These are phyloP conservation scores for Kernera saxatilis DNA, from an alignment of 345 rosid species.

Conservation along the genomic window DNA sequence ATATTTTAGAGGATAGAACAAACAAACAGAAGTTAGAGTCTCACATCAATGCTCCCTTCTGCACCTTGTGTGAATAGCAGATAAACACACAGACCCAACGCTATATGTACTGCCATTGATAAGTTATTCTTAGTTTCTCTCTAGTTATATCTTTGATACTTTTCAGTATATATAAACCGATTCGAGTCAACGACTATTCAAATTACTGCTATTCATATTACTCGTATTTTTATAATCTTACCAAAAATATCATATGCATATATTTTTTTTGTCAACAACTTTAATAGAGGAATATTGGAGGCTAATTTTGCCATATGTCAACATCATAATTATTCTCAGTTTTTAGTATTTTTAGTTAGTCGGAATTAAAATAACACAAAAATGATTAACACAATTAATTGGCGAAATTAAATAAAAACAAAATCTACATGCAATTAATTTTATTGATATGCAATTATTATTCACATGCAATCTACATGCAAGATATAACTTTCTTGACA, in stretches of 20 bases:
- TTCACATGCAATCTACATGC: too few species aligned
- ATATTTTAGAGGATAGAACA: not conserved
- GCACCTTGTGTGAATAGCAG: conserved; percentile 6
- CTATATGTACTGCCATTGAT: conserved; percentile 15
- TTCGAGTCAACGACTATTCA: not conserved
- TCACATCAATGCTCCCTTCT: conserved; percentile 17
- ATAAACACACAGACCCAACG: conserved; percentile 5
- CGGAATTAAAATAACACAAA: too few species aligned
- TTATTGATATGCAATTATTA: too few species aligned
- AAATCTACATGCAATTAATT: too few species aligned
- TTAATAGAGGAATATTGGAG: not conserved
- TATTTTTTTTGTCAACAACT: not conserved
- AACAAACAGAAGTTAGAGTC: not conserved
- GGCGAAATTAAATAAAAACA: too few species aligned
- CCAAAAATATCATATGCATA: not conserved
- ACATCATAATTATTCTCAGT: too few species aligned
- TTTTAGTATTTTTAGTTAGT: too few species aligned
- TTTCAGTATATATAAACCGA: conserved; percentile 3
- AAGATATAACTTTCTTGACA: too few species aligned
- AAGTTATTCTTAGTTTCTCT: not conserved
- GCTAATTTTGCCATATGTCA: too few species aligned
- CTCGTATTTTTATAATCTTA: not conserved
- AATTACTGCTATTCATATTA: not conserved
- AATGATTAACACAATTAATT: too few species aligned
- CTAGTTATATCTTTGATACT: not conserved